These are phyloP conservation scores for Austroboletus rostrupii DNA, from an alignment of 1,284 basidiomycete genomes.

Conservation along the genomic window DNA sequence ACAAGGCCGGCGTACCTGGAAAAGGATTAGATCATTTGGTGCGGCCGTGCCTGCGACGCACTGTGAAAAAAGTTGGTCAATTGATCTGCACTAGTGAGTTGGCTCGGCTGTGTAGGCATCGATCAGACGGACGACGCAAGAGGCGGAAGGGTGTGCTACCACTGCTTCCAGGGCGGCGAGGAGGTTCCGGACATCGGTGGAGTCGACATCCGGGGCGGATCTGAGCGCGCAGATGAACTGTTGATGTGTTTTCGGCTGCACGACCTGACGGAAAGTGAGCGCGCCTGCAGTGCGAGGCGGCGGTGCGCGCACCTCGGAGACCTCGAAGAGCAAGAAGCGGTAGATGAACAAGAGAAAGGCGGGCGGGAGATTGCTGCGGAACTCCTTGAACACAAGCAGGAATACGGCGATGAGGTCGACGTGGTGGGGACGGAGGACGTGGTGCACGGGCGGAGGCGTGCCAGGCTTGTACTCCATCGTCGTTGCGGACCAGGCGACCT, in stretches of 20 bases:
- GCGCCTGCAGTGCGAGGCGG: background rate
- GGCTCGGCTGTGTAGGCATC: slow-evolving; percentile 39
- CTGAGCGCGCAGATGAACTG: slow-evolving; percentile 33
- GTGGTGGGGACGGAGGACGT: slow-evolving; percentile 70
- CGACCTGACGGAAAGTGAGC: slow-evolving; percentile 30
- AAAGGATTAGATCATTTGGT: slow-evolving; percentile 5
- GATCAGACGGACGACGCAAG: slow-evolving; percentile 12
- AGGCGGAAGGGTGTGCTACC: slow-evolving; percentile 32
- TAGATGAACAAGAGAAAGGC: slow-evolving; percentile 60
- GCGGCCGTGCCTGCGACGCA: slow-evolving; percentile 29
- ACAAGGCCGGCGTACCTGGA: slow-evolving; percentile 49
- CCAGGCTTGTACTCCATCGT: slow-evolving; percentile 29
- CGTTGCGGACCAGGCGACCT: slow-evolving; percentile 6
- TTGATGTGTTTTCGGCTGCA: slow-evolving; percentile 38
- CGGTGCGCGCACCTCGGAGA: slow-evolving; percentile 40
- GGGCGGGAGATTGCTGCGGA: slow-evolving; percentile 48
- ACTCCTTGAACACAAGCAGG: slow-evolving; percentile 55
- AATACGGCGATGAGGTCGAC: slow-evolving; percentile 61
- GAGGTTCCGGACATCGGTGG: slow-evolving; percentile 29
- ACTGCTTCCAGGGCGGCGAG: slow-evolving; percentile 38
- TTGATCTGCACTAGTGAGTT: slow-evolving; percentile 52
- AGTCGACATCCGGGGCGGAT: slow-evolving; percentile 26
- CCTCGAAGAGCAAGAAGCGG: slow-evolving; percentile 58
- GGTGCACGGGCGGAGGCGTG: slow-evolving; percentile 53
- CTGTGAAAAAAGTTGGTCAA: slow-evolving; percentile 63